These are phyloP conservation scores for Knufia fluminis DNA, from an alignment of 2,329 filamentous ascomycete genomes.

Conservation along the genomic window DNA sequence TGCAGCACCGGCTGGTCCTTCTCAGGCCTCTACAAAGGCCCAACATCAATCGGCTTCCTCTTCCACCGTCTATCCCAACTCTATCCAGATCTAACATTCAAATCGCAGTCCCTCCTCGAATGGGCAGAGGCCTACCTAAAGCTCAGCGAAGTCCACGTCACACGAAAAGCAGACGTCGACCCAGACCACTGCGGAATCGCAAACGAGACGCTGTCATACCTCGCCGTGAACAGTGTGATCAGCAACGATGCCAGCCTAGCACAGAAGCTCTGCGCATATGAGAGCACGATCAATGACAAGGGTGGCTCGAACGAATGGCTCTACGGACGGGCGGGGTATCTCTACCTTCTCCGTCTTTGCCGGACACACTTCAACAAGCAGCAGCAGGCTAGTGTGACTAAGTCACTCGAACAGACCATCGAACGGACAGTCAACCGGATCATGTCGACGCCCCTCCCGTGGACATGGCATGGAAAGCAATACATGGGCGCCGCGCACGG, in stretches of 20 bases:
- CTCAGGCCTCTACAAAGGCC: conserved; percentile 43
- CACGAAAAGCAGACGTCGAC: conserved; percentile 25
- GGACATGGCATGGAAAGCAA: conserved; percentile 55
- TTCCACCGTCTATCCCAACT: conserved; percentile 42
- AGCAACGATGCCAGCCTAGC: conserved; percentile 34
- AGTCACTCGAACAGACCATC: conserved; percentile 43
- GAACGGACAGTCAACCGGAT: conserved; percentile 52
- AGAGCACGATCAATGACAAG: conserved; percentile 19
- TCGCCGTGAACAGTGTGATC: conserved; percentile 40
- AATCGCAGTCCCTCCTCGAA: conserved; percentile 33
- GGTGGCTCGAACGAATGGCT: conserved; percentile 53
- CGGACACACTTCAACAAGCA: conserved; percentile 49
- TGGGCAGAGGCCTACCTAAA: conserved; percentile 42
- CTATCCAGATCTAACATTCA: conserved; percentile 38
- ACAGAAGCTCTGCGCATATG: conserved; percentile 24
- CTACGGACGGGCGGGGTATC: conserved; percentile 57
- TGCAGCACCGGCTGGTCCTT: conserved; percentile 24
- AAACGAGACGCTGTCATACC: conserved; percentile 41
- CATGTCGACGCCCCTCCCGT: conserved; percentile 45
- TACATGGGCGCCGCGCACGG: conserved; percentile 62
- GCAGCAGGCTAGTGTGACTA: conserved; percentile 10
- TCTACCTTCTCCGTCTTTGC: conserved; percentile 59
- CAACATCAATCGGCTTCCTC: conserved; percentile 48
- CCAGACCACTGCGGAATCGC: conserved; percentile 41
- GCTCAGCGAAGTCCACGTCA: conserved; percentile 10